Percentiles rank a stretch among this genome's conserved stretches.
Conservation (phyloP, 331 rosid genomes). For the Saraca asoca region DNA sequence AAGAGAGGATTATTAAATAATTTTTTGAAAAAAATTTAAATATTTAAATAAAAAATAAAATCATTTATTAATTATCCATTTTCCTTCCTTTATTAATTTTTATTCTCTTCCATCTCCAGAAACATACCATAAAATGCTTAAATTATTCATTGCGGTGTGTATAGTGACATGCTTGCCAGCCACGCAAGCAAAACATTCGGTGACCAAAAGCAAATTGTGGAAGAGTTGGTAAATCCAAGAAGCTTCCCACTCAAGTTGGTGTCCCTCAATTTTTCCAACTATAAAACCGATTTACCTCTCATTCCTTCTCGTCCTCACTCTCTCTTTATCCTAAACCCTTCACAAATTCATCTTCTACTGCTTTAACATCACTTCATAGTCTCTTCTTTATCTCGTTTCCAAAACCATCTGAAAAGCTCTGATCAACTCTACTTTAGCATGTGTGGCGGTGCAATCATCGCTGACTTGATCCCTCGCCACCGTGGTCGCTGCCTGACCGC, state of each 20-base stretch:
- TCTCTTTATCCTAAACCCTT: background rate
- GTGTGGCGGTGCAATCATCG: constrained; percentile 93
- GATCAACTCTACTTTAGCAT: constrained; percentile 39
- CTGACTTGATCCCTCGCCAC: constrained; percentile 67
- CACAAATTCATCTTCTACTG: background rate
- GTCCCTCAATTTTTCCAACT: constrained; percentile 25
- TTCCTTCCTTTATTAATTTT: too few relatives aligned
- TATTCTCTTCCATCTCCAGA: too few relatives aligned
- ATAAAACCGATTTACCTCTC: constrained; percentile 32
- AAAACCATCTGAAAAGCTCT: background rate
- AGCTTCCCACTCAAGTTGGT: background rate
- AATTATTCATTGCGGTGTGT: too few relatives aligned
- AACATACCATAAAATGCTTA: too few relatives aligned
- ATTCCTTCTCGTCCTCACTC: background rate
- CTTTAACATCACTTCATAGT: background rate
- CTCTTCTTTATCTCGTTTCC: background rate
- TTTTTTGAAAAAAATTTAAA: too few relatives aligned
- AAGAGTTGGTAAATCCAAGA: background rate
- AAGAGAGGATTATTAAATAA: too few relatives aligned
- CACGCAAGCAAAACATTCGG: background rate
- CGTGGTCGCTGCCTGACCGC: constrained; percentile 51
- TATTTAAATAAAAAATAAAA: too few relatives aligned
- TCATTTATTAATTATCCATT: too few relatives aligned
- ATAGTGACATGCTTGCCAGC: background rate
- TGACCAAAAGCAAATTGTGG: background rate